These are phyloP conservation scores for Paraphoma chrysanthemicola DNA, from an alignment of 2,329 filamentous ascomycete species.

Conservation along the genomic window DNA sequence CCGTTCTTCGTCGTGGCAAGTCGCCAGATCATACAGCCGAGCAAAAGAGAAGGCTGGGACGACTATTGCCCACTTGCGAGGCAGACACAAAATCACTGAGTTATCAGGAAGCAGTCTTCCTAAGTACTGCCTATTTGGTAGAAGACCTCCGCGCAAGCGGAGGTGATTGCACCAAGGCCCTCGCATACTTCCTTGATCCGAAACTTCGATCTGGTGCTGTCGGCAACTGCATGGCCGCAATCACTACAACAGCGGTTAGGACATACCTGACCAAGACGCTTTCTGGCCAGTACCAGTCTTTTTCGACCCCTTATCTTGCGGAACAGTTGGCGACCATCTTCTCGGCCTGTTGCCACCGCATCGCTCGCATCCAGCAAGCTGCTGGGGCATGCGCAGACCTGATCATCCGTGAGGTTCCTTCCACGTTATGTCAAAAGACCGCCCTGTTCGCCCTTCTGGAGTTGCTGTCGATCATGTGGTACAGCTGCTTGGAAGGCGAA, in stretches of 20 bases:
- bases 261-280: slow-evolving; percentile 81
- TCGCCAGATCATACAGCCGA: slow-evolving; percentile 77
- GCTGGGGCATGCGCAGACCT: slow-evolving; percentile 83
- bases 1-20: slow-evolving; percentile 85
- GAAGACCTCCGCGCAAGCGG: slow-evolving; percentile 86
- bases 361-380: slow-evolving; percentile 87
- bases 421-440: slow-evolving; percentile 85
- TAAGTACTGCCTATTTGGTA: slow-evolving; percentile 88
- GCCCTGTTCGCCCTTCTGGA: slow-evolving; percentile 94
- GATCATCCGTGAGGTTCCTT: slow-evolving; percentile 84
- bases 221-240: slow-evolving; percentile 67
- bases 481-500: slow-evolving; percentile 90
- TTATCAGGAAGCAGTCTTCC: slow-evolving; percentile 89
- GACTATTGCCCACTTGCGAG: slow-evolving; percentile 77
- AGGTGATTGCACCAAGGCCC: slow-evolving; percentile 87
- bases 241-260: slow-evolving; percentile 74
- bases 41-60: slow-evolving; percentile 79
- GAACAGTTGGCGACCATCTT: slow-evolving; percentile 86
- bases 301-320: slow-evolving; percentile 91
- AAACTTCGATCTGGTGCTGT: slow-evolving; percentile 71
- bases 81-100: slow-evolving; percentile 80
- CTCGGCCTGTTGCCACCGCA: slow-evolving; percentile 89
- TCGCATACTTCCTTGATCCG: slow-evolving; percentile 94
- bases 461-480: slow-evolving; percentile 92
- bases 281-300: slow-evolving; percentile 73